Conservation (phyloP, 148 eudicot species). For the Chenopodium berlandieri region DNA sequence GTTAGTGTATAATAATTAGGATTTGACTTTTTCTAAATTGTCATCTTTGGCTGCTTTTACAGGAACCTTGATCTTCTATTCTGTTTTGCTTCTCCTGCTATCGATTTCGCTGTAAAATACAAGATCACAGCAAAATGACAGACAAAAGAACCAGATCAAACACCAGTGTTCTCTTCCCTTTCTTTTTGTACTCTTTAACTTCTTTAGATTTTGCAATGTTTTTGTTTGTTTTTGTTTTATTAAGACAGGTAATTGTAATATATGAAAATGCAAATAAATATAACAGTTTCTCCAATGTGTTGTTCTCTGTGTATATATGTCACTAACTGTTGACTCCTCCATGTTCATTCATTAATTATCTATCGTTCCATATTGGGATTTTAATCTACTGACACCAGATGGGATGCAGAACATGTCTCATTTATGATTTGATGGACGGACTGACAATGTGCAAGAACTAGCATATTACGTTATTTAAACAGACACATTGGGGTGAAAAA, state of each 20-base stretch:
- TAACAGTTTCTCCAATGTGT: not conserved
- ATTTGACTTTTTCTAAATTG: constrained; percentile 7
- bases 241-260: constrained; percentile 28
- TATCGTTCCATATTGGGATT: no score
- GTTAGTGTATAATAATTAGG: not conserved
- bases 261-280: constrained; percentile 22
- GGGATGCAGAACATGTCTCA: not conserved
- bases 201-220: not conserved
- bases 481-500: not conserved
- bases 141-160: constrained; percentile 18
- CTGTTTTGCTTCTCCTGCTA: constrained; percentile 19
- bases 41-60: constrained; percentile 9
- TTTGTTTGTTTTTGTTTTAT: not conserved
- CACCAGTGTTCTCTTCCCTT: not conserved
- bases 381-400: not conserved
- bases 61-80: constrained; percentile 30
- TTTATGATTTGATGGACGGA: not conserved
- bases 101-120: constrained; percentile 14
- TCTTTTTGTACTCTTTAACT: not conserved
- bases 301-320: not conserved
- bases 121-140: not conserved
- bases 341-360: not conserved
- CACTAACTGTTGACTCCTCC: not conserved
- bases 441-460: not conserved
- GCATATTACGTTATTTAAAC: not conserved